Base-by-base conservation (phyloP, 768 basidiomycete genomes). In the Sarcodon sp. region DNA sequence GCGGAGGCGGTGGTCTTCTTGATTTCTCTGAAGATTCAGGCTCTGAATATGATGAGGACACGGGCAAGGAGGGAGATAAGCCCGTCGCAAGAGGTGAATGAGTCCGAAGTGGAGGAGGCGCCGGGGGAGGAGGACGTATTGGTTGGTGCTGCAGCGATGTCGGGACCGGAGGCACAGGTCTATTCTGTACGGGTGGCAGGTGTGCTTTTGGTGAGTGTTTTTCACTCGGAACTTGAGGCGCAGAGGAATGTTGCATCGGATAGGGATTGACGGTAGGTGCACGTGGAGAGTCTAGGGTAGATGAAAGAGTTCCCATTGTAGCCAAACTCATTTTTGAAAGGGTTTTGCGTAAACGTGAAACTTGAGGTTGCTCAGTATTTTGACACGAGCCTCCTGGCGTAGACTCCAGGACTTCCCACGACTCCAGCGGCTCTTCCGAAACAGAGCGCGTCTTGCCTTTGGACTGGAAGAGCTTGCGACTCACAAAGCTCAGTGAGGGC, bases 371-470 rank as follows among this genome's bases (percentile, higher is more conserved):
- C 59, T 15, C 16, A 13, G 7, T 13, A 13, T 8, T 27, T 16
- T 15, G 39, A 8, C 8, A 8, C 8, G 39, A 41, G 13, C 39
- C 56, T 27, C 21, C 21, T 27, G 21, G 21, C 21, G 21, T 27
- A 6, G 57, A 55, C 43, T 62, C 62, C 3, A 76, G 53, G n/a
- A 73, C 60, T 54, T 75, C 73, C 75, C 75, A 76, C 10, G 63
- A 46, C 12, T 74, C 67, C 31, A 69, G 49, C 6, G 61, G 53
- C 49, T 71, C 70, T 37, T 44, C 39, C 39, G 15, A 8, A 16
- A 27, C 4, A 8, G 39, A 41, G 16, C 27, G 15, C 16, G 15
- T 27, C 39, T 41, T 41, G 7, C 39, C 39, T 27, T 41, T 41
- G 39, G 15, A 27, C 15, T 15, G 16, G 27, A 41, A 41, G 6